phyloP scores from a whole-genome alignment of 352 stramenopile species.

The Globisporangium takayamanum region DNA sequence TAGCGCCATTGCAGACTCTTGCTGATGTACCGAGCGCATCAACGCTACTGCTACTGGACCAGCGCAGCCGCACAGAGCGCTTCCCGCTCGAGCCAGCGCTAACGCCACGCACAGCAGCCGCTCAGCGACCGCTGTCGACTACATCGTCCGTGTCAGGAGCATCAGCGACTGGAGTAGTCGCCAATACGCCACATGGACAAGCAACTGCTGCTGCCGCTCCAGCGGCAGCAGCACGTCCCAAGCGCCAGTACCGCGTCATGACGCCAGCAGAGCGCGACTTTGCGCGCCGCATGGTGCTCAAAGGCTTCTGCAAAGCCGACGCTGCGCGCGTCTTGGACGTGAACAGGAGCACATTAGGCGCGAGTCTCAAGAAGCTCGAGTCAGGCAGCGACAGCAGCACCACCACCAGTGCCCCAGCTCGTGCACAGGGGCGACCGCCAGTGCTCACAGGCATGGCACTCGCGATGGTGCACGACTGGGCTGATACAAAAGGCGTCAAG shows the following conservation, averaged over 20 bases:
- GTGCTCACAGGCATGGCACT: not conserved
- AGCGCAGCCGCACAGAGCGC: too few species aligned
- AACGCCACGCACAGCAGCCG: too few species aligned
- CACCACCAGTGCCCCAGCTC: not conserved
- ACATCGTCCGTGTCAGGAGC: too few species aligned
- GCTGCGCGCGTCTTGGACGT: conserved; percentile 2
- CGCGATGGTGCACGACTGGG: conserved; percentile 3
- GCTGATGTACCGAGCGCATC: too few species aligned
- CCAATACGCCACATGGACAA: too few species aligned
- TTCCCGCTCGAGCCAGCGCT: too few species aligned
- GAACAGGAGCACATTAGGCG: conserved; percentile 1
- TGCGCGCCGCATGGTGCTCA: conserved; percentile 2
- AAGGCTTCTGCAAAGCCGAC: conserved; percentile 1
- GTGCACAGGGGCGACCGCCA: not conserved
- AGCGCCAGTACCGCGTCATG: conserved; percentile 3
- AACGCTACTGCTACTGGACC: too few species aligned
- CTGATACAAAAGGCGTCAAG: not conserved
- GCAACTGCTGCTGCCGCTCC: not conserved
- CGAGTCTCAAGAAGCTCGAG: conserved; percentile 4
- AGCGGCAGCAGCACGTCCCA: not conserved
- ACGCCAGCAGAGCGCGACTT: conserved; percentile 3
- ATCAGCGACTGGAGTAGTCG: too few species aligned
- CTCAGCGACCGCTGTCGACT: too few species aligned
- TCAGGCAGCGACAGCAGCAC: not conserved
- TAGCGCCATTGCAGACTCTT: too few species aligned